Evolutionary conservation across 345 rosid genomes (phyloP).

Genomic region (Rhodomyrtus tomentosa): DNA sequence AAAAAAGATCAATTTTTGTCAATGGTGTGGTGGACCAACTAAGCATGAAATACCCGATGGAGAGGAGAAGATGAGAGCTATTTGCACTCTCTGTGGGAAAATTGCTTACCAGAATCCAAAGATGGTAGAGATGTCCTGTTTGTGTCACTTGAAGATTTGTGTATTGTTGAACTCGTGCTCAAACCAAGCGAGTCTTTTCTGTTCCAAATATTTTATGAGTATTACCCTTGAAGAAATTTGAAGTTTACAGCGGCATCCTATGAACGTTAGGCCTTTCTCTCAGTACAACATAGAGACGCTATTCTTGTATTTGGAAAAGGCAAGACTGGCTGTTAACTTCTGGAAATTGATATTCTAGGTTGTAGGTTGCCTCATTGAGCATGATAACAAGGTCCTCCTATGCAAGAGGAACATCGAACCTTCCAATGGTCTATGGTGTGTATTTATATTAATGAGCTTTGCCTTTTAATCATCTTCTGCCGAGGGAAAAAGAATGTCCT

Average conservation of each 20-base stretch:
- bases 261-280: background rate
- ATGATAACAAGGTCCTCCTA: slow-evolving; percentile 73
- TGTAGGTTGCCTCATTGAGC: slow-evolving; percentile 93
- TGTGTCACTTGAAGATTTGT: background rate
- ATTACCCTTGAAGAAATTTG: background rate
- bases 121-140: slow-evolving; percentile 45
- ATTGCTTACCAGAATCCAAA: slow-evolving; percentile 93
- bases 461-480: background rate
- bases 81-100: slow-evolving; percentile 66
- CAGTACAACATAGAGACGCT: background rate
- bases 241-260: background rate
- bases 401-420: slow-evolving; percentile 99
- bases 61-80: slow-evolving; percentile 84
- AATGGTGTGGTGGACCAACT: slow-evolving; percentile 93
- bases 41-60: slow-evolving; percentile 87
- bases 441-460: background rate
- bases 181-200: background rate
- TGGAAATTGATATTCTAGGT: slow-evolving; percentile 32
- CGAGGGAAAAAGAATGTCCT: background rate
- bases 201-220: background rate
- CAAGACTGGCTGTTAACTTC: background rate
- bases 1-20: slow-evolving; percentile 75
- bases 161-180: background rate
- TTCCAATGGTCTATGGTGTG: slow-evolving; percentile 77
- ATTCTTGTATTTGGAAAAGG: background rate